These are phyloP conservation scores for Colletotrichum costaricense DNA, from an alignment of 2,329 filamentous ascomycete genomes.

Conservation along the genomic window DNA sequence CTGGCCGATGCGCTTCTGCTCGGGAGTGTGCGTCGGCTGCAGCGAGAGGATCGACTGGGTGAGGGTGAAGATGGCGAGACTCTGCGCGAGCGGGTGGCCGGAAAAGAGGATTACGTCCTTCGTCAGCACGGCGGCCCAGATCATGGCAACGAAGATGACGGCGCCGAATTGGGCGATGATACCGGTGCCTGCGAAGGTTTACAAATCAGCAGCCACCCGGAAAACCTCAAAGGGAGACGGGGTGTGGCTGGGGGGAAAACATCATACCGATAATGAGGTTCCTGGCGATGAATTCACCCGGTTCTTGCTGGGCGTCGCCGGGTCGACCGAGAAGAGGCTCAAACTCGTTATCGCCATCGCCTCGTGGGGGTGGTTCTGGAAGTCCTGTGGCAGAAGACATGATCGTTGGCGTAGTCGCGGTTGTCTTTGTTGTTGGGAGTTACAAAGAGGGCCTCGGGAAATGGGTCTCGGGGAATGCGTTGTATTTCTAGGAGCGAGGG, in stretches of 20 bases:
- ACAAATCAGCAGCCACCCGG: neutral
- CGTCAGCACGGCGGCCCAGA: conserved; percentile 83
- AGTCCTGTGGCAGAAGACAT: conserved; percentile 80
- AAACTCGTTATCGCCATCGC: conserved; percentile 46
- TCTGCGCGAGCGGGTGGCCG: conserved; percentile 81
- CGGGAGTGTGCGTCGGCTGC: conserved; percentile 84
- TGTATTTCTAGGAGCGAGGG: neutral
- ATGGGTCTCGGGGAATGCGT: neutral
- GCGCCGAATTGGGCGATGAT: conserved; percentile 83
- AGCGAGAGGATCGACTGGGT: conserved; percentile 85
- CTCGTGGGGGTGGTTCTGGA: conserved; percentile 58
- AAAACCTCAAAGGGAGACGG: conserved; percentile 6
- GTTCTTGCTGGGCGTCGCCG: conserved; percentile 79
- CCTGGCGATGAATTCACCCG: conserved; percentile 70
- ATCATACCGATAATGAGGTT: conserved; percentile 81
- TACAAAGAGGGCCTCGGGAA: neutral
- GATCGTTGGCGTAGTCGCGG: neutral
- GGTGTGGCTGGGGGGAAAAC: conserved; percentile 56
- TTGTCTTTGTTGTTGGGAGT: neutral
- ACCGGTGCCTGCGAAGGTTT: conserved; percentile 73
- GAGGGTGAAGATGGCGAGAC: conserved; percentile 77
- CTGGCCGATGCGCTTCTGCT: conserved; percentile 75
- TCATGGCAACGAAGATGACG: conserved; percentile 77
- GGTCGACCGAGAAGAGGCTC: conserved; percentile 63
- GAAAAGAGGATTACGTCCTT: conserved; percentile 83